A percentile compares a stretch with the other conserved stretches of the same genome.
Evolutionary conservation across 495 filamentous ascomycete genomes (phyloP).

Genomic region (Talaromyces wortmannii): DNA sequence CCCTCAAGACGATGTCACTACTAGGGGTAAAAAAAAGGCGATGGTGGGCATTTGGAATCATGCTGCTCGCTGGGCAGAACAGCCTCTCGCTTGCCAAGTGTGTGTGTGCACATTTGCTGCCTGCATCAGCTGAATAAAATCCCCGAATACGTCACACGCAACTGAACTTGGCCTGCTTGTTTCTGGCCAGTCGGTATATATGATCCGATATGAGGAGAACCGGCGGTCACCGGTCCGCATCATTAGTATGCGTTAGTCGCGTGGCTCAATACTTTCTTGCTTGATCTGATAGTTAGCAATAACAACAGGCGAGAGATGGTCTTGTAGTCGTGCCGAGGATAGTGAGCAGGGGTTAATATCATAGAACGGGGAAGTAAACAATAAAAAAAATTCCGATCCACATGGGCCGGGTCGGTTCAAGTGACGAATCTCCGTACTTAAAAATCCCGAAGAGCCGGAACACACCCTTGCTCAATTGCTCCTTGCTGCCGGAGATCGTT

Average conservation of each 20-base stretch:
- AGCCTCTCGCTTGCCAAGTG: too few species aligned
- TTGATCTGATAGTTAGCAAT: neutral
- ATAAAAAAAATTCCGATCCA: neutral
- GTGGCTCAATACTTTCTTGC: neutral
- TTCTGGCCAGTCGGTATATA: neutral
- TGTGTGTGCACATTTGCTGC: neutral
- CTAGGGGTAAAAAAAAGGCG: too few species aligned
- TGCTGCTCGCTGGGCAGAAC: too few species aligned
- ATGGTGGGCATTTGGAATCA: too few species aligned
- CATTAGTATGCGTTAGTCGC: neutral
- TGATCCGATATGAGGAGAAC: neutral
- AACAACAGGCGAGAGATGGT: too few species aligned
- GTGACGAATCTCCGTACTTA: neutral
- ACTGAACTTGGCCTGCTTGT: neutral
- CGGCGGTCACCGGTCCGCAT: neutral
- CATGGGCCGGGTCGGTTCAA: neutral
- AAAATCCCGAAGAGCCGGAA: neutral
- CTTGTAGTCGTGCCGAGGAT: too few species aligned
- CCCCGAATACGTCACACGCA: neutral
- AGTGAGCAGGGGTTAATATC: too few species aligned
- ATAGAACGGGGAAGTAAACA: neutral
- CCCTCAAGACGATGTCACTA: too few species aligned
- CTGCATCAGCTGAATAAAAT: neutral
- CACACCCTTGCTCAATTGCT: too few species aligned
- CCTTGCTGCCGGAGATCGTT: neutral